These are phyloP conservation scores for Lachancea thermotolerans DNA, from an alignment of 805 yeast genomes.

Conservation along the genomic window DNA sequence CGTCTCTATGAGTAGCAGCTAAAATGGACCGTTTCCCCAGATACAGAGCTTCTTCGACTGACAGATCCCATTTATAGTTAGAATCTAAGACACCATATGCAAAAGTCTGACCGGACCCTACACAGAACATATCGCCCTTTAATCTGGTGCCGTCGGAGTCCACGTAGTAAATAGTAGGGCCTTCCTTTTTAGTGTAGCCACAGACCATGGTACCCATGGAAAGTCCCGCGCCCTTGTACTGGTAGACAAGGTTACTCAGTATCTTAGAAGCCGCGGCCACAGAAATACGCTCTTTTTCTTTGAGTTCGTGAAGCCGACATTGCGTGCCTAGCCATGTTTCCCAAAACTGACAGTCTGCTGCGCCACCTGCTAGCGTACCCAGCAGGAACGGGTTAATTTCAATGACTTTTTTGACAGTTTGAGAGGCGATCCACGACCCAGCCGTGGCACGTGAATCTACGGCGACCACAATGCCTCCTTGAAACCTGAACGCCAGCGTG, in stretches of 20 bases:
- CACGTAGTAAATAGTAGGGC: constrained; percentile 91
- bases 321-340: constrained; percentile 98
- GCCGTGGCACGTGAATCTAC: constrained; percentile 98
- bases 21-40: constrained; percentile 92
- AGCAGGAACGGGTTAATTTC: constrained; percentile 90
- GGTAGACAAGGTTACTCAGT: constrained; percentile 80
- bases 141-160: constrained; percentile 96
- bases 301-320: constrained; percentile 88
- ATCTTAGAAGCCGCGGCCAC: constrained; percentile 97
- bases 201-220: constrained; percentile 99
- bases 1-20: constrained; percentile 98
- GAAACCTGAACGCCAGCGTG: constrained; percentile 90
- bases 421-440: constrained; percentile 97
- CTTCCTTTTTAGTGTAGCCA: constrained; percentile 92
- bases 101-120: constrained; percentile 98
- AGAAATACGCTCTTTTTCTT: constrained; percentile 89
- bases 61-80: constrained; percentile 83
- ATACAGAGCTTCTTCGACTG: constrained; percentile 89
- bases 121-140: constrained; percentile 92
- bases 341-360: constrained; percentile 99
- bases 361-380: constrained; percentile 99
- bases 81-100: constrained; percentile 98
- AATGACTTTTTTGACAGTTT: constrained; percentile 94
- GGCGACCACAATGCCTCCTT: constrained; percentile 93
- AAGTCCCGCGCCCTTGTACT: constrained; percentile 96